A percentile compares a stretch with the other conserved stretches of the same genome.
These are phyloP conservation scores for Candida anglica DNA, from an alignment of 805 yeast species.

Conservation along the genomic window DNA sequence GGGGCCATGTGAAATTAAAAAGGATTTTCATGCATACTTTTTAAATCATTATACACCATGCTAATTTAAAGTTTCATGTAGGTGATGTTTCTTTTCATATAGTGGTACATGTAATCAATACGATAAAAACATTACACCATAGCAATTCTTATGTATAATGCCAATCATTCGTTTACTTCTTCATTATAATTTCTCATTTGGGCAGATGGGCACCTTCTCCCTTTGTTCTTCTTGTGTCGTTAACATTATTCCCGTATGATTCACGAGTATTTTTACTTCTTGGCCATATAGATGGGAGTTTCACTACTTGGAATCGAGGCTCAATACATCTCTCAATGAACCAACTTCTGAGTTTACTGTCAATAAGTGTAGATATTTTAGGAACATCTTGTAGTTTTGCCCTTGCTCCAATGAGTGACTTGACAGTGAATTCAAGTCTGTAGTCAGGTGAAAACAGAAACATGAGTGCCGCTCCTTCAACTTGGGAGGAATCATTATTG, in stretches of 20 bases:
- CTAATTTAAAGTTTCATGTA: no score
- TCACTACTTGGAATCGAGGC: constrained; percentile 85
- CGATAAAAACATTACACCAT: not conserved
- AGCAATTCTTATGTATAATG: not conserved
- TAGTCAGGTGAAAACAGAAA: constrained; percentile 92
- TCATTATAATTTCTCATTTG: not conserved
- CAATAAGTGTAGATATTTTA: constrained; percentile 80
- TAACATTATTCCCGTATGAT: constrained; percentile 11
- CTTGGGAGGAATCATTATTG: constrained; percentile 11
- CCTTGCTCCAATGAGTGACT: constrained; percentile 86
- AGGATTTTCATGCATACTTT: not conserved
- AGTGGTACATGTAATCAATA: not conserved
- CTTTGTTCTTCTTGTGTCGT: not conserved
- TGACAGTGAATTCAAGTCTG: constrained; percentile 81
- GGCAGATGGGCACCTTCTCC: no score
- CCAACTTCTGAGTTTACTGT: constrained; percentile 79
- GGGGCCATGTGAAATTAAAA: no score
- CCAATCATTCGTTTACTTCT: not conserved
- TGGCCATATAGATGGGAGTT: constrained; percentile 88
- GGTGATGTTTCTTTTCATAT: no score
- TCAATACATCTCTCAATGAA: constrained; percentile 90
- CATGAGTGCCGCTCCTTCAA: constrained; percentile 66
- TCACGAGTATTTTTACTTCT: constrained; percentile 36
- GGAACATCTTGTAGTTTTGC: constrained; percentile 93
- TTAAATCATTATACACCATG: not conserved